A percentile compares a stretch with the other conserved stretches of the same genome.
phyloP scores from a whole-genome alignment of 1,284 basidiomycete genomes.

The Wolfiporia cocos region DNA sequence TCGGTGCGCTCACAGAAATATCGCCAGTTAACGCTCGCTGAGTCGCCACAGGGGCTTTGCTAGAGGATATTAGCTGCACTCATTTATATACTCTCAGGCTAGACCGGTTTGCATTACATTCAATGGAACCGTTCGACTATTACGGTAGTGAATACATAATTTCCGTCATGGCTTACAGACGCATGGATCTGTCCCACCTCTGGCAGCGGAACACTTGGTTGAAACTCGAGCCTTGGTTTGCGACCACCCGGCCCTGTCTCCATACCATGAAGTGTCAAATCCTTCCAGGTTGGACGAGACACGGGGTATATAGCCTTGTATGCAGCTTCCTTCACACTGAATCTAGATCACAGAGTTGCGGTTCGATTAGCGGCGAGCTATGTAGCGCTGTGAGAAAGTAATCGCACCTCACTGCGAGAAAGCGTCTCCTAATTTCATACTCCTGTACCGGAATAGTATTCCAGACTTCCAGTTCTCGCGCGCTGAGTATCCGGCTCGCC shows the following conservation, averaged over 20 bases:
- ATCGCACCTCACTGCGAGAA: conserved; percentile 64
- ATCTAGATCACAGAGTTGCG: conserved; percentile 36
- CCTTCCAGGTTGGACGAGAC: conserved; percentile 69
- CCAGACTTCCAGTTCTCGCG: conserved; percentile 44
- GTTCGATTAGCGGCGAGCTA: not conserved
- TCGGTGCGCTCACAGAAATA: not conserved
- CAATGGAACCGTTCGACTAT: too few species aligned
- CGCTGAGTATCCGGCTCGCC: conserved; percentile 60
- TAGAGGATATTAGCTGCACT: too few species aligned
- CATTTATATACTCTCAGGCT: too few species aligned
- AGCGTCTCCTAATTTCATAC: conserved; percentile 30
- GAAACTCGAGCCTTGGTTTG: conserved; percentile 50
- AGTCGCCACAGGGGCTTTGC: too few species aligned
- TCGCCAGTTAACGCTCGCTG: not conserved
- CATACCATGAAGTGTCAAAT: conserved; percentile 49
- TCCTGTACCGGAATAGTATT: conserved; percentile 22
- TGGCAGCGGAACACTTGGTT: conserved; percentile 18
- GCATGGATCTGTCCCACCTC: conserved; percentile 44
- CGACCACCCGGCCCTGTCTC: conserved; percentile 19
- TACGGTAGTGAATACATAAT: conserved; percentile 75
- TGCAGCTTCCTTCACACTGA: conserved; percentile 85
- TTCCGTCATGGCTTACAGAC: conserved; percentile 82
- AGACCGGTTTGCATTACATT: too few species aligned
- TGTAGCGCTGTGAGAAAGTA: conserved; percentile 15
- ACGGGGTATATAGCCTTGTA: conserved; percentile 82